Conservation (phyloP, 495 filamentous ascomycete species). For the Podospora didyma region DNA sequence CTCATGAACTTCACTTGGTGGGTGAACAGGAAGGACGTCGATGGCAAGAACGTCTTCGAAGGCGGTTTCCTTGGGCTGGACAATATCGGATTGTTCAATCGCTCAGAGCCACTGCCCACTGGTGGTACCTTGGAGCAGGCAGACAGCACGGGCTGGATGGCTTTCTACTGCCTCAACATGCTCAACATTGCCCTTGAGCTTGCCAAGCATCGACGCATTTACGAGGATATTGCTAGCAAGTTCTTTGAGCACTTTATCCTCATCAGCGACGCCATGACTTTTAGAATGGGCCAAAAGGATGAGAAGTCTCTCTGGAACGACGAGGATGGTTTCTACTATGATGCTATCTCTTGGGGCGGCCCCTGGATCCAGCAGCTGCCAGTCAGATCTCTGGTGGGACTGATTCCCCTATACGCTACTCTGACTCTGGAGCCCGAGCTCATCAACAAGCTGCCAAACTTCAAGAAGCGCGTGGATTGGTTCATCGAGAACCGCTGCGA, state of each 20-base stretch:
- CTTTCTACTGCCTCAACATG: constrained; percentile 92
- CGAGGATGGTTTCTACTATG: constrained; percentile 95
- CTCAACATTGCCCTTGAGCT: constrained; percentile 92
- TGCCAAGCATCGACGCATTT: constrained; percentile 91
- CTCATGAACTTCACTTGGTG: constrained; percentile 98
- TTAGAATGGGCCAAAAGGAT: constrained; percentile 66
- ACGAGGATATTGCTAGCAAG: constrained; percentile 96
- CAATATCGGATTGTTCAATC: constrained; percentile 96
- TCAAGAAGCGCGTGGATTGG: constrained; percentile 90
- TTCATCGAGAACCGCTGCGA: constrained; percentile 83
- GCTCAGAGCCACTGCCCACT: constrained; percentile 92
- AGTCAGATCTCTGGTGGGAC: constrained; percentile 82
- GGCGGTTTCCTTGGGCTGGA: constrained; percentile 95
- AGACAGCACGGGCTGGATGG: constrained; percentile 98
- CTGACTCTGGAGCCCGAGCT: constrained; percentile 89
- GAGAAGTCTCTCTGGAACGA: constrained; percentile 92
- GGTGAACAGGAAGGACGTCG: constrained; percentile 91
- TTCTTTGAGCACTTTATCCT: constrained; percentile 99
- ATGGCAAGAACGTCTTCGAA: constrained; percentile 95
- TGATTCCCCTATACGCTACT: constrained; percentile 90
- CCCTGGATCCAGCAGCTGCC: constrained; percentile 90
- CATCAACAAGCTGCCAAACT: constrained; percentile 86
- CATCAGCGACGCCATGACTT: constrained; percentile 97
- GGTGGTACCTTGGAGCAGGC: constrained; percentile 92
- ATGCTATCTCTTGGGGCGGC: constrained; percentile 92